phyloP scores from a whole-genome alignment of 805 yeast genomes.

The Vanderwaltozyma verrucispora region DNA sequence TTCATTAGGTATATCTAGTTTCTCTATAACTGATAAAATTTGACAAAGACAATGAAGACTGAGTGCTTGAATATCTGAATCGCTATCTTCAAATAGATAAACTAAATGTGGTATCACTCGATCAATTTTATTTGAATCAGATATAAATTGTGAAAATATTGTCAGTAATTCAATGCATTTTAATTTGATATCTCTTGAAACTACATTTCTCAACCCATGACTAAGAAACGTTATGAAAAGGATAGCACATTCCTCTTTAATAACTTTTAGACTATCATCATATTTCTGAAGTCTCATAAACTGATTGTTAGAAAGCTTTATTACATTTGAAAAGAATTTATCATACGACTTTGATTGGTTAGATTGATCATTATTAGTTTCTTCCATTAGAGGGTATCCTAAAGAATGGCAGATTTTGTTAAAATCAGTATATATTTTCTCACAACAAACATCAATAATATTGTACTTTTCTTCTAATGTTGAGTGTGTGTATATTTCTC shows the following conservation, averaged over 20 bases:
- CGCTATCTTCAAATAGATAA: constrained; percentile 46
- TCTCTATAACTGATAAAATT: constrained; percentile 49
- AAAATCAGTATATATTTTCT: constrained; percentile 48
- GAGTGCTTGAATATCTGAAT: constrained; percentile 53
- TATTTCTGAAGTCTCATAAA: background rate
- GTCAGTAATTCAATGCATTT: constrained; percentile 69
- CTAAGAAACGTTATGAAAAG: constrained; percentile 20
- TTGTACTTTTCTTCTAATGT: constrained; percentile 11
- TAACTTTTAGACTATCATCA: constrained; percentile 1
- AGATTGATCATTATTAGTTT: background rate
- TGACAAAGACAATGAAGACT: constrained; percentile 62
- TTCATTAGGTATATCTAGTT: constrained; percentile 64
- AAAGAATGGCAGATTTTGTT: constrained; percentile 30
- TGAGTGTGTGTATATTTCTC: constrained; percentile 9
- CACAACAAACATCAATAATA: constrained; percentile 30
- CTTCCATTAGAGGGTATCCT: background rate
- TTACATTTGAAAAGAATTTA: constrained; percentile 7
- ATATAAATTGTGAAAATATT: constrained; percentile 62
- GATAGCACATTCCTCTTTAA: constrained; percentile 20
- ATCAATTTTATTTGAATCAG: constrained; percentile 80
- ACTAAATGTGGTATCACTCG: constrained; percentile 74
- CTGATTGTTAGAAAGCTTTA: constrained; percentile 4
- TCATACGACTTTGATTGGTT: constrained; percentile 1
- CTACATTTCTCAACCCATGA: constrained; percentile 18
- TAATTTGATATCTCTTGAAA: constrained; percentile 10